Evolutionary conservation across 2,329 filamentous ascomycete species (phyloP).

Genomic region (Beauveria australis): DNA sequence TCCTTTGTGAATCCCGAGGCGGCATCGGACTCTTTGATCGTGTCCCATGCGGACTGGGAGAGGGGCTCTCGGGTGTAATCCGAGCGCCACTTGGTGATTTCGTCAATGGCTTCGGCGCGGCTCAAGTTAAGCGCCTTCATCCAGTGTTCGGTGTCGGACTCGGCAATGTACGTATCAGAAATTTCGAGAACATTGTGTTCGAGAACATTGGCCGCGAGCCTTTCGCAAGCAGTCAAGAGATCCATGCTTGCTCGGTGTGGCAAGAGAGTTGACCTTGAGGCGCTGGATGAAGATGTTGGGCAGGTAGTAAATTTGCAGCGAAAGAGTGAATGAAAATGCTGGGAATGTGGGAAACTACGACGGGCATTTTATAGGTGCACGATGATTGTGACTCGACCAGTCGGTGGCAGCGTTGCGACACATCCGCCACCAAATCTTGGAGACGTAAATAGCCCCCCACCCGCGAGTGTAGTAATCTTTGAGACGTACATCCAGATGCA

Average conservation of each 20-base stretch:
- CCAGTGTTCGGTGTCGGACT: constrained; percentile 8
- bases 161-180: constrained; percentile 2
- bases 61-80: constrained; percentile 4
- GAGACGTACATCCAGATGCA: too few species aligned
- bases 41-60: constrained; percentile 8
- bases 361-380: too few species aligned
- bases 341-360: too few species aligned
- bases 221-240: background rate
- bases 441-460: too few species aligned
- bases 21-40: constrained; percentile 2
- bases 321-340: background rate
- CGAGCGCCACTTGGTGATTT: constrained; percentile 8
- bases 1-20: constrained; percentile 10
- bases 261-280: too few species aligned
- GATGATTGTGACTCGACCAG: too few species aligned
- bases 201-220: background rate
- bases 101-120: constrained; percentile 1
- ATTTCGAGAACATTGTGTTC: background rate
- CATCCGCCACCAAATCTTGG: too few species aligned
- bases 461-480: too few species aligned
- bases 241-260: background rate
- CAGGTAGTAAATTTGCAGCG: too few species aligned
- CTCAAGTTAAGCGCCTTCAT: constrained; percentile 5
- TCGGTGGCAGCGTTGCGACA: too few species aligned
- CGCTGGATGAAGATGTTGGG: too few species aligned